Evolutionary conservation across 768 basidiomycete species (phyloP).

Genomic region (Mycena pura): DNA sequence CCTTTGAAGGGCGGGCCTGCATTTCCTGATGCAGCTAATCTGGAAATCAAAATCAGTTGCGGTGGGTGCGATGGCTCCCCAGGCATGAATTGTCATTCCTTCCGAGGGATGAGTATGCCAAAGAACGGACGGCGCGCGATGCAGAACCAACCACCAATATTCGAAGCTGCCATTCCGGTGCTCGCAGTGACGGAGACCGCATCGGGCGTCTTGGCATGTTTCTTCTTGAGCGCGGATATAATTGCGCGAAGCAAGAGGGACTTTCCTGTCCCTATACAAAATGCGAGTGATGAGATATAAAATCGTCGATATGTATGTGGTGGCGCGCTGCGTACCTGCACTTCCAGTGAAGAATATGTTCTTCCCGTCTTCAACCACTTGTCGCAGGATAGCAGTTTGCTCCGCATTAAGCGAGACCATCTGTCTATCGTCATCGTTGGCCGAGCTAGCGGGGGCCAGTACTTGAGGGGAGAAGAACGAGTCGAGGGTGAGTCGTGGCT

Average conservation of each 20-base stretch:
- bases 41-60: constrained; percentile 56
- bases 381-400: constrained; percentile 67
- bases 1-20: constrained; percentile 68
- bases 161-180: constrained; percentile 74
- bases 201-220: constrained; percentile 52
- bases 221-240: constrained; percentile 61
- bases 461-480: constrained; percentile 25
- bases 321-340: constrained; percentile 62
- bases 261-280: constrained; percentile 74
- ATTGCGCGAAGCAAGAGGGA: constrained; percentile 82
- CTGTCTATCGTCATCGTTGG: constrained; percentile 20
- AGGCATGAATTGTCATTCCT: constrained; percentile 80
- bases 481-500: constrained; percentile 19
- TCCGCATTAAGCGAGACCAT: constrained; percentile 44
- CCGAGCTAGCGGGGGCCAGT: constrained; percentile 19
- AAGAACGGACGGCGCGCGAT: constrained; percentile 32
- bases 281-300: constrained; percentile 36
- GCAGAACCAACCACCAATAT: constrained; percentile 60
- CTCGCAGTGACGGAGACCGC: constrained; percentile 79
- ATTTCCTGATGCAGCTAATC: constrained; percentile 61
- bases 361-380: constrained; percentile 63
- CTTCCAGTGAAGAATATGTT: constrained; percentile 85
- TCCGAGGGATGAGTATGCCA: constrained; percentile 48
- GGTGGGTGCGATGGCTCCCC: constrained; percentile 75
- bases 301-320: constrained; percentile 12